Base-by-base conservation (phyloP, 1,139 yeast species). In the Saccharomyces hybrid region DNA sequence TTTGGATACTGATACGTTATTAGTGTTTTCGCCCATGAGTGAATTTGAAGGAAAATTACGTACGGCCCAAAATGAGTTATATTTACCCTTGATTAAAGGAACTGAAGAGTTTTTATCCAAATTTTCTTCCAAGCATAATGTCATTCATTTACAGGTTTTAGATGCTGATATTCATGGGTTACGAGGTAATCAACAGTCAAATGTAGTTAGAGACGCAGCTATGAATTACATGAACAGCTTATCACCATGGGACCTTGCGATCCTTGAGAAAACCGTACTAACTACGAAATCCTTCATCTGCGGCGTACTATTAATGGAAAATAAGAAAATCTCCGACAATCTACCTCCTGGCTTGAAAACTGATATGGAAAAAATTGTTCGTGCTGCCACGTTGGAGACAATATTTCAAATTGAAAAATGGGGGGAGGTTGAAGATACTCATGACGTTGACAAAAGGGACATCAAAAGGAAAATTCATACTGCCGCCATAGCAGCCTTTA, bases 381-480 rank as follows among this genome's bases (percentile, higher is more conserved):
- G 82, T 65, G 79, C 88, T 58, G 93, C 91, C 9, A 84, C 86
- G 55, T 75, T 93, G 64, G 99, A 93, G 68, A 85, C 85, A 5
- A 83, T 85, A 51, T 81, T 81, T 70, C 99, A 93, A 71, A 88
- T 96, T 28, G 83, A 81, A 46, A 80, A 84, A 65, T 93, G 99
- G 99, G 99, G 99, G 46, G 97, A 93, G 70, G 98, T 93, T 25
- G 98, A 93, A 73, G 99, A 93, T 66, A 90, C 98, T 3, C 99
- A 93, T 68, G 99, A 93, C 70, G 98, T 93, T 19, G 96, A 89
- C 65, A 86, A 86, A 70, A 96, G 84, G 50, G 97, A 93, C 62
- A 79, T 95, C 69, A 77, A 88, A 62, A 81, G 98, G 70, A 84
- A 84, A 64, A 77, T 93, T 52, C 82, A 93, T 34, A 80, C 91